These are phyloP conservation scores for Urtica urens DNA, from an alignment of 306 rosid genomes.

Conservation along the genomic window DNA sequence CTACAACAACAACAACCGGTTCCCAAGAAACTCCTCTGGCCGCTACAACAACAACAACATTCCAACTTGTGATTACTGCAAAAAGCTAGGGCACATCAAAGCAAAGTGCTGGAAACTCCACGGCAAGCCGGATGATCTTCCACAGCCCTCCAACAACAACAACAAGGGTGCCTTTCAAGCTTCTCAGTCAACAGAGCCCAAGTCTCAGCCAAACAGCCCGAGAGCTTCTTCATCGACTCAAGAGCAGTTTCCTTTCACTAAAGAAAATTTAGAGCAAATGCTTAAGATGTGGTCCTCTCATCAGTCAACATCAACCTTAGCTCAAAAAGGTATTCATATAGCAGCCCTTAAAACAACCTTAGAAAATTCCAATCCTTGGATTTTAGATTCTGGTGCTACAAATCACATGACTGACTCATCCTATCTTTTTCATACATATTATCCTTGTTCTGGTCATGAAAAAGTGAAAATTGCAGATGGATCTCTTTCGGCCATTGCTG, in stretches of 20 bases:
- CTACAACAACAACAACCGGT: neutral
- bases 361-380: neutral
- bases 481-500: neutral
- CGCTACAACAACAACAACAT: neutral
- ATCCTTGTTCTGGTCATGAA: neutral
- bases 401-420: neutral
- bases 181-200: neutral
- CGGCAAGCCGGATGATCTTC: neutral
- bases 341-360: neutral
- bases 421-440: neutral
- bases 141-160: neutral
- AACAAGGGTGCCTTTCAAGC: neutral
- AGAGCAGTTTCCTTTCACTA: neutral
- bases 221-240: no score
- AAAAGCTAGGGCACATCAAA: neutral
- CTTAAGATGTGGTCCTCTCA: neutral
- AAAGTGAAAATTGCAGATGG: neutral
- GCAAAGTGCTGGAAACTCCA: neutral
- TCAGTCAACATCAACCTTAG: neutral
- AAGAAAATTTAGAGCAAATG: neutral
- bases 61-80: neutral
- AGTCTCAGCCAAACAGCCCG: neutral
- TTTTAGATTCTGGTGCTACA: neutral
- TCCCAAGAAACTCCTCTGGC: no score
- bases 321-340: neutral